A percentile compares a stretch with the other conserved stretches of the same genome.
Evolutionary conservation across 2,329 filamentous ascomycete genomes (phyloP).

Genomic region (Colletotrichum orbiculare): DNA sequence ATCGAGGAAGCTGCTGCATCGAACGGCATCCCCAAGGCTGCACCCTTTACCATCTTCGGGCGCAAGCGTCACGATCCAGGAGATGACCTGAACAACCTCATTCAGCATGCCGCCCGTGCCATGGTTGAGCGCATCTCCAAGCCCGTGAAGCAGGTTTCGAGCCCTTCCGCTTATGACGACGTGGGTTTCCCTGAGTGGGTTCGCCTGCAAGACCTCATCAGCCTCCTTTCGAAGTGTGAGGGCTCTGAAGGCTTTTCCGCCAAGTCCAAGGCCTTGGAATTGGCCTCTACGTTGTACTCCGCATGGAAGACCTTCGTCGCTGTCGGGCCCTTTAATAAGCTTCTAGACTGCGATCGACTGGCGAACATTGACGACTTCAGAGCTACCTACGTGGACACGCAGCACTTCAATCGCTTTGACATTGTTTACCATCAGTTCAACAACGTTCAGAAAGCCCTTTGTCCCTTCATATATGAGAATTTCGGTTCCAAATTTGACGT

Average conservation of each 20-base stretch:
- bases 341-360: background rate
- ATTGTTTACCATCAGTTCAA: slow-evolving; percentile 43
- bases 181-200: slow-evolving; percentile 49
- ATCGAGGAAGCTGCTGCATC: slow-evolving; percentile 51
- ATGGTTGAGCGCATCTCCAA: slow-evolving; percentile 59
- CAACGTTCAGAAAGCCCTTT: slow-evolving; percentile 48
- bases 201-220: slow-evolving; percentile 42
- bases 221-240: slow-evolving; percentile 38
- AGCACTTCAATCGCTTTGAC: slow-evolving; percentile 41
- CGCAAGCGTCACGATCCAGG: slow-evolving; percentile 59
- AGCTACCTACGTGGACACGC: slow-evolving; percentile 48
- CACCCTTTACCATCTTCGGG: slow-evolving; percentile 53
- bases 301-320: slow-evolving; percentile 14
- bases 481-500: slow-evolving; percentile 32
- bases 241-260: too few species aligned
- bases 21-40: slow-evolving; percentile 29
- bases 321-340: slow-evolving; percentile 10
- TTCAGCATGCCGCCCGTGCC: slow-evolving; percentile 68
- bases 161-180: slow-evolving; percentile 46
- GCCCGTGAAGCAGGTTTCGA: slow-evolving; percentile 46
- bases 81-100: slow-evolving; percentile 65
- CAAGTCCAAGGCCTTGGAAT: slow-evolving; percentile 27
- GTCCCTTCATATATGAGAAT: slow-evolving; percentile 50
- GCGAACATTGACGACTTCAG: slow-evolving; percentile 47
- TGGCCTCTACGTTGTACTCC: slow-evolving; percentile 19